These are phyloP conservation scores for Dryadomyces quercivorus DNA, from an alignment of 2,329 filamentous ascomycete species.

Conservation along the genomic window DNA sequence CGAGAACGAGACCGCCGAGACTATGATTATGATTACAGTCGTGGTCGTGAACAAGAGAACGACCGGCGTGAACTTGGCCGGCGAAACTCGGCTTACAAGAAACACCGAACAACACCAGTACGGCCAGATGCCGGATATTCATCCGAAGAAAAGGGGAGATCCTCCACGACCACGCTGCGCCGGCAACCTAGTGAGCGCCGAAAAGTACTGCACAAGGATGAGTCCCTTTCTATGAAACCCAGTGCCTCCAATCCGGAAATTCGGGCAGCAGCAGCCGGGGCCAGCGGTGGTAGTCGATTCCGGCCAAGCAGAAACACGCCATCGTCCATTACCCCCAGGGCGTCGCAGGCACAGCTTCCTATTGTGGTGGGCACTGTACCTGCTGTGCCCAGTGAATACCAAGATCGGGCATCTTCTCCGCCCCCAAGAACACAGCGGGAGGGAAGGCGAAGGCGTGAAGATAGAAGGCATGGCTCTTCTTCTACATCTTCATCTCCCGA, in stretches of 20 bases:
- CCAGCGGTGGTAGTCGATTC: not conserved
- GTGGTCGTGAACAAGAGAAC: not conserved
- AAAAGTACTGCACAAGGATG: not conserved
- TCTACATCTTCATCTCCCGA: conserved; percentile 19
- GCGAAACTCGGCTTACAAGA: not conserved
- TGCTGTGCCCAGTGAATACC: not conserved
- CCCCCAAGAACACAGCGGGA: conserved; percentile 5
- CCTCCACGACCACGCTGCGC: not conserved
- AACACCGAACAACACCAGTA: not conserved
- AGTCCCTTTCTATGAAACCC: not conserved
- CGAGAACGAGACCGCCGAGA: not conserved
- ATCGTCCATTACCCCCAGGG: not conserved
- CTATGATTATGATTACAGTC: not conserved
- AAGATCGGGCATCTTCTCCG: not conserved
- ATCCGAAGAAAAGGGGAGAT: not conserved
- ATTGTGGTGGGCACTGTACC: not conserved
- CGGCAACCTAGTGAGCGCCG: not conserved
- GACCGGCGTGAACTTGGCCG: not conserved
- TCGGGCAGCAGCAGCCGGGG: not conserved
- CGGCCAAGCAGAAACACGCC: not conserved
- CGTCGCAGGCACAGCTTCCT: not conserved
- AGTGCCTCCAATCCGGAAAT: not conserved
- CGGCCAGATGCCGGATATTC: not conserved
- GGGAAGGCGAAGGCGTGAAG: conserved; percentile 9
- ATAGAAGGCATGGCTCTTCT: conserved; percentile 16